Evolutionary conservation across 768 basidiomycete species (phyloP).

Genomic region (Hericium erinaceus): DNA sequence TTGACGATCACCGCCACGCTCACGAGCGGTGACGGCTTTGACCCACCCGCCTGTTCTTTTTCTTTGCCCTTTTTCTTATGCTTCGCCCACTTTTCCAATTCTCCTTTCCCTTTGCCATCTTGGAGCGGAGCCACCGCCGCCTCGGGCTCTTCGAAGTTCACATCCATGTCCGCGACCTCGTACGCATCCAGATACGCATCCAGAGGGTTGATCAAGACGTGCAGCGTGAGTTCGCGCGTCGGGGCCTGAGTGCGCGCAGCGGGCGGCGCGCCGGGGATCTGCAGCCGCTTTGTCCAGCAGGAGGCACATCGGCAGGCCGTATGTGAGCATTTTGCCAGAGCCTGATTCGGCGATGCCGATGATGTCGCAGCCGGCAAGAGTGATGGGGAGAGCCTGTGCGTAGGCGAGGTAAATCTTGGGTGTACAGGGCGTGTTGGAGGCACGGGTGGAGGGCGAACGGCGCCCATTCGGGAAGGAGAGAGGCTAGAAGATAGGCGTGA

Average conservation of each 20-base stretch:
- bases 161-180: constrained; percentile 17
- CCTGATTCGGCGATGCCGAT: constrained; percentile 95
- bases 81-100: constrained; percentile 9
- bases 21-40: constrained; percentile 54
- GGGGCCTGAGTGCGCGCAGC: constrained; percentile 75
- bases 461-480: constrained; percentile 68
- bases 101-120: constrained; percentile 4
- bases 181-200: constrained; percentile 42
- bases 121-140: neutral
- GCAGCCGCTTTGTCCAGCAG: constrained; percentile 22
- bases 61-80: constrained; percentile 20
- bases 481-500: constrained; percentile 27
- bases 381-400: constrained; percentile 59
- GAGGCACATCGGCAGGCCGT: constrained; percentile 81
- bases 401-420: constrained; percentile 61
- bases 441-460: constrained; percentile 56
- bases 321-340: constrained; percentile 95
- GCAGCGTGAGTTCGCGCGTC: constrained; percentile 93
- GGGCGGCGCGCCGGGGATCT: constrained; percentile 32
- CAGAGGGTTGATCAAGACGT: constrained; percentile 75
- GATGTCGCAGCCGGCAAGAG: constrained; percentile 59
- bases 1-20: constrained; percentile 88
- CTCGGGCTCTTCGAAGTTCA: constrained; percentile 23
- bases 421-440: constrained; percentile 49
- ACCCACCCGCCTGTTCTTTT: constrained; percentile 15